These are phyloP conservation scores for Pichia sp. DNA, from an alignment of 1,139 yeast genomes.

Conservation along the genomic window DNA sequence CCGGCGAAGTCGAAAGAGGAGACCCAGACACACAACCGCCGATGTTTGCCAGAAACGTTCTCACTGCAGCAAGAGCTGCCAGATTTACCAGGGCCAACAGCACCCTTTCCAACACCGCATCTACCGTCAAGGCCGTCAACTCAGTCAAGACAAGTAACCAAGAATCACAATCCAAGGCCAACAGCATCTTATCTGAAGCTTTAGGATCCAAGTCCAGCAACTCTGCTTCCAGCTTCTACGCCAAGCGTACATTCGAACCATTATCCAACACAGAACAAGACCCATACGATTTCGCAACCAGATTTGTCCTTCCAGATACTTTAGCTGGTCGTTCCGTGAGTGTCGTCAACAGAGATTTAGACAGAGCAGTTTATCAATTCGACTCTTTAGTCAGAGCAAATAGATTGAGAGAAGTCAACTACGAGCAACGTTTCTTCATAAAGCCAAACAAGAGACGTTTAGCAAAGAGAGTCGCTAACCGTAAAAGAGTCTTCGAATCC, in stretches of 20 bases:
- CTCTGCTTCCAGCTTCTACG: slow-evolving; percentile 2
- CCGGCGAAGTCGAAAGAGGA: too few species aligned
- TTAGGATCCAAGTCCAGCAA: background rate
- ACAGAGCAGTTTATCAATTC: slow-evolving; percentile 36
- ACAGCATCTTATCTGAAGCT: slow-evolving; percentile 6
- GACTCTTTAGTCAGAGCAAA: slow-evolving; percentile 37
- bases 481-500: slow-evolving; percentile 45
- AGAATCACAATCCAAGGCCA: slow-evolving; percentile 1
- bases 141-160: background rate
- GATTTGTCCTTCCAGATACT: slow-evolving; percentile 38
- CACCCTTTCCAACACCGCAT: slow-evolving; percentile 8
- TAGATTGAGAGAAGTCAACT: slow-evolving; percentile 36
- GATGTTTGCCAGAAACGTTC: background rate
- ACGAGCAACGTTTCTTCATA: slow-evolving; percentile 42
- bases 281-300: slow-evolving; percentile 31
- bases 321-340: slow-evolving; percentile 45
- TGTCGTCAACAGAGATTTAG: slow-evolving; percentile 36
- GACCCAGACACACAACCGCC: too few species aligned
- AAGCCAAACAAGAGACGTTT: slow-evolving; percentile 49
- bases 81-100: slow-evolving; percentile 7
- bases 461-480: slow-evolving; percentile 41
- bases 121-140: slow-evolving; percentile 5
- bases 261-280: slow-evolving; percentile 12
- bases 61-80: background rate
- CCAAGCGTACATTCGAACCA: slow-evolving; percentile 6